A percentile compares a stretch with the other conserved stretches of the same genome.
Conservation (phyloP, 2,329 filamentous ascomycete species). For the Claviceps monticola region DNA sequence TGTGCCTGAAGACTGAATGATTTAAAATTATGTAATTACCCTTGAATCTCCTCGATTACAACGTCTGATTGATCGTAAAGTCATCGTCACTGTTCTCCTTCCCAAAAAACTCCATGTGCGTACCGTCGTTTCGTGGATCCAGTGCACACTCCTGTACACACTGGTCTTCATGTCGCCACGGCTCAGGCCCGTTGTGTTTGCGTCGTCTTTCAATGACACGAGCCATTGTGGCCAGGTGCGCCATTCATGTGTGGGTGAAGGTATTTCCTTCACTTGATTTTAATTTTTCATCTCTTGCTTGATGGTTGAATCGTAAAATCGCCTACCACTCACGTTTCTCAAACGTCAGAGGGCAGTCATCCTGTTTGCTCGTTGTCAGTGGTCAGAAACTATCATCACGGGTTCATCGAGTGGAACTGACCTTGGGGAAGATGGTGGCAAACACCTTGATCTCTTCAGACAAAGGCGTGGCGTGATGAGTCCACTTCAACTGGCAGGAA, state of each 20-base stretch:
- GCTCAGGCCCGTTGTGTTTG: neutral
- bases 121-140: slow-evolving; percentile 4
- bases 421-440: slow-evolving; percentile 94
- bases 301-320: neutral
- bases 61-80: neutral
- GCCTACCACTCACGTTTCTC: slow-evolving; percentile 35
- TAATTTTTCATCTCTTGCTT: neutral
- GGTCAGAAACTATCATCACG: neutral
- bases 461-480: slow-evolving; percentile 66
- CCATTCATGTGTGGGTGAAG: neutral
- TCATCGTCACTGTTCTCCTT: slow-evolving; percentile 1
- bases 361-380: slow-evolving; percentile 31
- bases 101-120: slow-evolving; percentile 3
- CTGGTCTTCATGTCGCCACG: neutral
- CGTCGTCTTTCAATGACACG: neutral
- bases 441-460: slow-evolving; percentile 98
- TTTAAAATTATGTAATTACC: slow-evolving; percentile 3
- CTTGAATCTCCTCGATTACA: neutral
- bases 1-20: slow-evolving; percentile 2
- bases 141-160: neutral
- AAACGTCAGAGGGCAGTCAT: slow-evolving; percentile 72
- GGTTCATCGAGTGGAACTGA: slow-evolving; percentile 29
- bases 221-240: neutral
- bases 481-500: slow-evolving; percentile 75
- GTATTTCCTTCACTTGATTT: neutral